Evolutionary conservation across 257 asterid genomes (phyloP).

Genomic region (Ajuga chamaepitys): DNA sequence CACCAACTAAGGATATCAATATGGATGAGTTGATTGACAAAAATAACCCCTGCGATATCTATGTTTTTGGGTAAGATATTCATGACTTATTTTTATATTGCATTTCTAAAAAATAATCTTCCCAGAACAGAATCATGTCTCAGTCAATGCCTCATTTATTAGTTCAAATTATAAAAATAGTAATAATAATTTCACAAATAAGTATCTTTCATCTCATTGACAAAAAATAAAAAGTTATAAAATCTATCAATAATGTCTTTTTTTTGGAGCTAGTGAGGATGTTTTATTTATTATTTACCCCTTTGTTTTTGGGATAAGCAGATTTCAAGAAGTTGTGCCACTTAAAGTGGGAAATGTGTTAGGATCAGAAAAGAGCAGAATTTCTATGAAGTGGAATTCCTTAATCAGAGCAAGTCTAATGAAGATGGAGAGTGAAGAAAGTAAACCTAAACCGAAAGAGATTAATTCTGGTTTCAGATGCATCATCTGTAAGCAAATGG

Average conservation of each 20-base stretch:
- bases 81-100: too few species aligned
- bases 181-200: too few species aligned
- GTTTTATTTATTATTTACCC: too few species aligned
- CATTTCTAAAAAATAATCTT: too few species aligned
- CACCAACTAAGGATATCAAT: not conserved
- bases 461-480: constrained; percentile 24
- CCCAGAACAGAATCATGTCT: too few species aligned
- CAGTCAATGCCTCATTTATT: too few species aligned
- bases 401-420: constrained; percentile 35
- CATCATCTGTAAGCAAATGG: constrained; percentile 65
- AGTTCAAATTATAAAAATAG: too few species aligned
- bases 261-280: too few species aligned
- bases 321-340: constrained; percentile 75
- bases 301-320: not conserved
- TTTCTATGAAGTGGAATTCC: constrained; percentile 44
- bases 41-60: constrained; percentile 15
- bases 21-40: constrained; percentile 12
- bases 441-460: not conserved
- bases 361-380: constrained; percentile 35
- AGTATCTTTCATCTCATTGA: too few species aligned
- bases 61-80: constrained; percentile 13
- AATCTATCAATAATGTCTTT: too few species aligned
- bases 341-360: constrained; percentile 39
- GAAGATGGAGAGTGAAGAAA: constrained; percentile 1
- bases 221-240: too few species aligned